Evolutionary conservation across 768 basidiomycete species (phyloP), one percentile per base, ranked within the genome.

Genomic region (Boletus rex-veris): DNA sequence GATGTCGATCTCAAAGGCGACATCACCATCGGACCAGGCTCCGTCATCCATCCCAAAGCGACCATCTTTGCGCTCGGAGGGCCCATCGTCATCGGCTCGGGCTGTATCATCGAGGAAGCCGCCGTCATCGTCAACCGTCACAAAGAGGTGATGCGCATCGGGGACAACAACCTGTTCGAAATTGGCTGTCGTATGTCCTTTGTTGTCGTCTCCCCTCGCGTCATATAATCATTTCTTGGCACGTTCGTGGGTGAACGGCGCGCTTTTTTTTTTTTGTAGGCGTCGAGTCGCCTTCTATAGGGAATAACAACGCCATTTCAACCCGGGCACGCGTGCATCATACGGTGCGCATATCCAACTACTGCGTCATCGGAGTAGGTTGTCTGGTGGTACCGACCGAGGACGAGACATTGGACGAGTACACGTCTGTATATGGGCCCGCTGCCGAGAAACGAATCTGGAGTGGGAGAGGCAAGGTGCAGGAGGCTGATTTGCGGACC

Each of bases 1-100:
- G 94, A 97, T 74, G 90, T 92, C 30, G 94, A 98, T 58, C 78
- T 98, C 61, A 91, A 92, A 67, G 96, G 97, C 47, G 89, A 94
- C 64, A 90, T 96, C 50, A 95, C 93, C 18, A 88, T 99, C 53
- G 94, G 93, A 26, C 78, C 90, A 66, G 89, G 91, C 84, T 87
- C 88, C 0, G 85, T 98, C 50, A 83, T 98, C 19, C 95, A 98
- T 59, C 95, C 96, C 0, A 92, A 95, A 67, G 92, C 91, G 1
- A 92, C 92, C 21, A 90, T 98, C 54, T 89, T 95, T 62, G 94
- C 95, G 14, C 81, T 93, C 52, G 86, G 84, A 9, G 95, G 93
- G 0, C 90, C 93, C 3, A 95, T 99, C 59, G 79, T 93, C 42
- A 88, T 99, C 49, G 96, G 94, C 14, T 75, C 81, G 19, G 82